Base-by-base conservation (phyloP, 139 green algal species). In the Deuterostichococcus epilithicus region DNA sequence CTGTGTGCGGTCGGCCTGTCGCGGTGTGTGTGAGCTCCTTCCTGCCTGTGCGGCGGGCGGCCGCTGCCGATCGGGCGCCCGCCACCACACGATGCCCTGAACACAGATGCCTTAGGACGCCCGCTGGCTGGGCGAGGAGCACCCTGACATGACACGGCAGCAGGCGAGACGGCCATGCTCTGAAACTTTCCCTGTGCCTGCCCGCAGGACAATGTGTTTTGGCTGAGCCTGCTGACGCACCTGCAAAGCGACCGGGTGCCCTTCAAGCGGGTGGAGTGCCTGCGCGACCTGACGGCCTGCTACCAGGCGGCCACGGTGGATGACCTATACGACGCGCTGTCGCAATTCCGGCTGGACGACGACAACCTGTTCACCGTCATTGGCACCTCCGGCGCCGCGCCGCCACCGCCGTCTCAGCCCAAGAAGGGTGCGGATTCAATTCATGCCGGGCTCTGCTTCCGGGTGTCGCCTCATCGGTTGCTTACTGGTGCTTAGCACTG, bases 141-240 rank as follows among this genome's bases (percentile, higher is more conserved):
- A n/a, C n/a, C n/a, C n/a, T n/a, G n/a, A n/a, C n/a, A n/a, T n/a
- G n/a, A n/a, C n/a, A n/a, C n/a, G n/a, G n/a, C n/a, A n/a, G n/a
- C n/a, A n/a, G n/a, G n/a, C n/a, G n/a, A n/a, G n/a, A n/a, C n/a
- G n/a, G n/a, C n/a, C n/a, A n/a, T n/a, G n/a, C n/a, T n/a, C n/a
- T n/a, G n/a, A n/a, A n/a, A n/a, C n/a, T n/a, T n/a, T n/a, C n/a
- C n/a, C n/a, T n/a, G n/a, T n/a, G n/a, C n/a, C n/a, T 33, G 1
- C 45, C 1, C 45, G 79, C 83, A 94, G 83, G 86, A 93, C 78
- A 98, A 98, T 81, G 68, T 78, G 66, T 98, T 98, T 85, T 96
- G 92, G 90, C 81, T 99, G 72, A 90, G 89, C 36, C 86, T 99
- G 74, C 83, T 98, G 32, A 98, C 95, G 13, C 95, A 98, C 90